Evolutionary conservation across 257 asterid species (phyloP).

Genomic region (Marsdenia floribunda): DNA sequence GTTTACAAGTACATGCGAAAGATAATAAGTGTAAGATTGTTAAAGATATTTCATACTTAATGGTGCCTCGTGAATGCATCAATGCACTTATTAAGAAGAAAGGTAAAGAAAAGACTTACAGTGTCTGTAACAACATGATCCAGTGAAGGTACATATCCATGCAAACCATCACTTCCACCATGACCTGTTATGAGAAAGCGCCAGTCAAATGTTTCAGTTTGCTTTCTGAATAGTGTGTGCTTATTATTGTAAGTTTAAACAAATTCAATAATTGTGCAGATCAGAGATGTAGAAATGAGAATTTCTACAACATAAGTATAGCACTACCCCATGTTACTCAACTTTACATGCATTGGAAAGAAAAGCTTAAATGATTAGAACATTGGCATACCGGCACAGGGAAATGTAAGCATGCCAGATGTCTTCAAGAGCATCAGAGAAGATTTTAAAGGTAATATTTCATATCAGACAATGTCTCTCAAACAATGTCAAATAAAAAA

Average conservation of each 20-base stretch:
- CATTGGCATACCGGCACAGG: background rate
- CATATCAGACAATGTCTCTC: background rate
- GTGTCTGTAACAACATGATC: slow-evolving; percentile 97
- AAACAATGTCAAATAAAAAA: too few species aligned
- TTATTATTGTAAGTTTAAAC: background rate
- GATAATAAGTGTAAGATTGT: background rate
- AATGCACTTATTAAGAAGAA: too few species aligned
- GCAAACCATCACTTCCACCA: slow-evolving; percentile 99
- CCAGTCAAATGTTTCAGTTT: slow-evolving; percentile 9
- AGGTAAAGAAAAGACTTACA: slow-evolving; percentile 38
- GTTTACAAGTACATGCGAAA: background rate
- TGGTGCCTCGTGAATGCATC: too few species aligned
- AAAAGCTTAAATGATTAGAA: background rate
- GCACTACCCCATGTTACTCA: background rate
- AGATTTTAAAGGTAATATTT: background rate
- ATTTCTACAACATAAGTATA: background rate
- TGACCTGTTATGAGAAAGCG: slow-evolving; percentile 55
- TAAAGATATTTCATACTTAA: background rate
- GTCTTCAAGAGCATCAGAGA: background rate
- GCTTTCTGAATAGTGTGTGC: background rate
- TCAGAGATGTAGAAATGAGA: background rate
- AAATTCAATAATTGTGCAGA: background rate
- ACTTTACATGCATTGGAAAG: background rate
- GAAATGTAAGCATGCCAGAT: background rate
- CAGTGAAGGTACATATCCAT: slow-evolving; percentile 97